Conservation (phyloP, 2,329 filamentous ascomycete species). For the Pestalotiopsis sp. region DNA sequence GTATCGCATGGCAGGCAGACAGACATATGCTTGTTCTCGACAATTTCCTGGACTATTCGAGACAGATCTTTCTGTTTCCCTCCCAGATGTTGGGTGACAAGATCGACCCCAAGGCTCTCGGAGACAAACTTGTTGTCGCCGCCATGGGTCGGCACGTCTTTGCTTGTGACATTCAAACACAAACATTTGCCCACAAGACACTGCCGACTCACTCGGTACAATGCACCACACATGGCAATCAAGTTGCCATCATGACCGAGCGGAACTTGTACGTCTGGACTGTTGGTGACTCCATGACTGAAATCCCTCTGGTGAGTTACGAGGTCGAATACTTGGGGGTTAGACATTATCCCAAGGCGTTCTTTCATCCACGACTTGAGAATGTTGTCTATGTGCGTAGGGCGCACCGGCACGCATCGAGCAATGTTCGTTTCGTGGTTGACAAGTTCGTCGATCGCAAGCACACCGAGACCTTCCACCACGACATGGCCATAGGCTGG, state of each 20-base stretch:
- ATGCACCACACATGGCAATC: slow-evolving; percentile 3
- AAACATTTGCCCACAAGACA: not conserved
- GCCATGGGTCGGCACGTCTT: slow-evolving; percentile 3
- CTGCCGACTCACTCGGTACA: not conserved
- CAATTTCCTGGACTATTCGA: not conserved
- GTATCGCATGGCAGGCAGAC: slow-evolving; percentile 8
- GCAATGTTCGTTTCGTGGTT: not conserved
- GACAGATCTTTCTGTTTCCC: slow-evolving; percentile 1
- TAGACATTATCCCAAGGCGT: not conserved
- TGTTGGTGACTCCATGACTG: not conserved
- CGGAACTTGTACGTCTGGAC: not conserved
- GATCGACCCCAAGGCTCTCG: not conserved
- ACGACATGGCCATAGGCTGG: not conserved
- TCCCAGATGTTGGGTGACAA: not conserved
- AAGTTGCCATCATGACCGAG: not conserved
- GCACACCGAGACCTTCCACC: not conserved
- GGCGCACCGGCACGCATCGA: not conserved
- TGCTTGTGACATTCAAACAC: slow-evolving; percentile 4
- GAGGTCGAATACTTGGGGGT: not conserved
- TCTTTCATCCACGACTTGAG: not conserved
- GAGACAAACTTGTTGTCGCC: slow-evolving; percentile 8
- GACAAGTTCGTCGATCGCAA: not conserved
- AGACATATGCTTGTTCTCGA: slow-evolving; percentile 8
- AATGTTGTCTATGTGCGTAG: not conserved
- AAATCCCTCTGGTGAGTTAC: not conserved